Base-by-base conservation (phyloP, 202 grass and related monocot species). In the Bolboschoenoplectus hybrid region DNA sequence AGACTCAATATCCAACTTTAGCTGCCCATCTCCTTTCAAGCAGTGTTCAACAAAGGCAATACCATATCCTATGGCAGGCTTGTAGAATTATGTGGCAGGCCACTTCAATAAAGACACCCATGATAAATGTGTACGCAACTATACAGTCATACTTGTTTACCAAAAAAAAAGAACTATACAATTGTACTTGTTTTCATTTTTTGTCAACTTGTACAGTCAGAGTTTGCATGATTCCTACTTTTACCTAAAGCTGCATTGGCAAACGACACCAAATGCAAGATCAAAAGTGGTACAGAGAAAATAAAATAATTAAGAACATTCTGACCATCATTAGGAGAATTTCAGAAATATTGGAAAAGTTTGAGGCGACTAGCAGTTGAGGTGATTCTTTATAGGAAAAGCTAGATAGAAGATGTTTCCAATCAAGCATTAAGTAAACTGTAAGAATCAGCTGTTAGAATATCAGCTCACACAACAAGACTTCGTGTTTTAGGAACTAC, bases 1-100 rank as follows among this genome's bases (percentile, higher is more conserved):
- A 14, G 43, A 83, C 62, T 83, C 26, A 4, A 67, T 71, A 84
- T 70, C 82, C 38, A 60, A 80, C 36, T 80, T 80, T 38, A 60
- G 52, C 75, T 80, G 53, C 75, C 3, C 75, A 80, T 79, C 35
- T 79, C 74, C 52, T 79, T 40, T 79, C 74, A 79, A 41, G 16
- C 53, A 80, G 75, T 55, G 32, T 80, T 52, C 26, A 60, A 80
- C 75, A 56, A 80, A 80, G 36, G 43, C 53, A 60, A 80, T 80
- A 1, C 7, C 36, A 50, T 9, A 20, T 74, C 44, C 44, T 45
- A 72, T 20, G 8, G 69, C 8, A 41, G 12, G 19, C 8, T 60
- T 60, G 16, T 60, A 12, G 71, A 74, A 51, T 51, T 74, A 51
- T 11, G 6, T 80, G 36, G 53, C 52, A 38, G 52, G 52, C 58